Conservation (phyloP, 495 filamentous ascomycete genomes). For the Margaritispora aquatica region DNA sequence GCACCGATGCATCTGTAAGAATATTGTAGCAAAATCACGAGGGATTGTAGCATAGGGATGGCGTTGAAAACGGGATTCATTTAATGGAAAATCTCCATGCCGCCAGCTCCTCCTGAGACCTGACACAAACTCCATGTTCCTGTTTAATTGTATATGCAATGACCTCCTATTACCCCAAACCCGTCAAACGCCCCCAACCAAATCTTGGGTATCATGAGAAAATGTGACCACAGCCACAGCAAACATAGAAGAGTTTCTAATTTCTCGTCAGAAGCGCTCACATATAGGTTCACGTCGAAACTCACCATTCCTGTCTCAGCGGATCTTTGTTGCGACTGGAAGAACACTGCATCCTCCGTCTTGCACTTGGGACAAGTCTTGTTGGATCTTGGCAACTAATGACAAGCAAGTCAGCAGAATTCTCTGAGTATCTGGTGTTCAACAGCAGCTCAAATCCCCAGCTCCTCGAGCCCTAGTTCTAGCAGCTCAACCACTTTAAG, state of each 20-base stretch:
- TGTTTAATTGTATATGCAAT: slow-evolving; percentile 14
- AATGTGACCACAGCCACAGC: slow-evolving; percentile 84
- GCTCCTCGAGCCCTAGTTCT: slow-evolving; percentile 1
- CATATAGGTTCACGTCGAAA: not conserved
- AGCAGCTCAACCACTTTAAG: not conserved
- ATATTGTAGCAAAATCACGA: slow-evolving; percentile 13
- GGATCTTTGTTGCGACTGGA: slow-evolving; percentile 95
- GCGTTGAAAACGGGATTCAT: slow-evolving; percentile 10
- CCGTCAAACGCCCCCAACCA: slow-evolving; percentile 3
- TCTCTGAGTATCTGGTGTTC: not conserved
- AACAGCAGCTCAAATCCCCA: slow-evolving; percentile 2
- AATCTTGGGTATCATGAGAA: slow-evolving; percentile 44
- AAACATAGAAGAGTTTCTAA: slow-evolving; percentile 97
- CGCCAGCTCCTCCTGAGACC: not conserved
- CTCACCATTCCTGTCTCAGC: slow-evolving; percentile 97
- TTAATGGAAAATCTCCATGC: slow-evolving; percentile 2
- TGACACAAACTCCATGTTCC: slow-evolving; percentile 4
- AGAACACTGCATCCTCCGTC: slow-evolving; percentile 87
- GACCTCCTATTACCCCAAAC: slow-evolving; percentile 10
- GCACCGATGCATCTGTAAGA: slow-evolving; percentile 84
- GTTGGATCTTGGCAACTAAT: slow-evolving; percentile 79
- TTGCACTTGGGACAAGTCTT: slow-evolving; percentile 77
- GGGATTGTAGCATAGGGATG: slow-evolving; percentile 8
- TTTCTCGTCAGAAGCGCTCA: not conserved
- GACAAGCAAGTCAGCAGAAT: slow-evolving; percentile 42